A percentile compares a stretch with the other conserved stretches of the same genome.
These are phyloP conservation scores for Ceratocystis albifundus DNA, from an alignment of 2,329 filamentous ascomycete genomes.

Conservation along the genomic window DNA sequence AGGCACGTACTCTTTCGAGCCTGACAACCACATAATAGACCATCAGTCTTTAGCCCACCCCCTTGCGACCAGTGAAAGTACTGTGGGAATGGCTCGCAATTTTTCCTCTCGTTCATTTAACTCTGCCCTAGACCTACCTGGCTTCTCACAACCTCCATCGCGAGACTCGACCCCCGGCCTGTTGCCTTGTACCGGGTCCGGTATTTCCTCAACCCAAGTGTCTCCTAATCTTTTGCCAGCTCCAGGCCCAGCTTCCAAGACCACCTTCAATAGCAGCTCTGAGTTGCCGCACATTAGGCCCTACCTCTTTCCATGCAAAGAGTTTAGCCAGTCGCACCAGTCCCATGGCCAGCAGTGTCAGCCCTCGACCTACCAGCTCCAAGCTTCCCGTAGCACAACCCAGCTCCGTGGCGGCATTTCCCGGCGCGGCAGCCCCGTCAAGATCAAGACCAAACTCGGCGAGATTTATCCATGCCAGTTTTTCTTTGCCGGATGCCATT, in stretches of 20 bases:
- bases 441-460: background rate
- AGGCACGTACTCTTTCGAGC: background rate
- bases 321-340: background rate
- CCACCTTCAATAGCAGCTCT: background rate
- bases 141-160: background rate
- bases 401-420: no score
- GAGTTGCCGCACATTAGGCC: background rate
- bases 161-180: background rate
- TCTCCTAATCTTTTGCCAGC: background rate
- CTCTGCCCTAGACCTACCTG: background rate
- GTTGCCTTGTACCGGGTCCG: background rate
- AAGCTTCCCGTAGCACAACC: no score
- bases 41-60: background rate
- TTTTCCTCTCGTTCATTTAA: background rate
- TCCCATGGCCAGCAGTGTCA: background rate
- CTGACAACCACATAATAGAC: background rate
- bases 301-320: background rate
- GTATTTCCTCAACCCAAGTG: background rate
- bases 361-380: background rate
- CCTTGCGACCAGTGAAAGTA: background rate
- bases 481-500: constrained; percentile 59
- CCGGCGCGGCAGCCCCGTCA: no score
- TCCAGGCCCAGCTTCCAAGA: background rate
- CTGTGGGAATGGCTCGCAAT: background rate
- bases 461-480: constrained; percentile 51